Percentiles rank a stretch among this genome's conserved stretches.
Conservation (phyloP, 257 asterid genomes). For the Eustoma russellianum region DNA sequence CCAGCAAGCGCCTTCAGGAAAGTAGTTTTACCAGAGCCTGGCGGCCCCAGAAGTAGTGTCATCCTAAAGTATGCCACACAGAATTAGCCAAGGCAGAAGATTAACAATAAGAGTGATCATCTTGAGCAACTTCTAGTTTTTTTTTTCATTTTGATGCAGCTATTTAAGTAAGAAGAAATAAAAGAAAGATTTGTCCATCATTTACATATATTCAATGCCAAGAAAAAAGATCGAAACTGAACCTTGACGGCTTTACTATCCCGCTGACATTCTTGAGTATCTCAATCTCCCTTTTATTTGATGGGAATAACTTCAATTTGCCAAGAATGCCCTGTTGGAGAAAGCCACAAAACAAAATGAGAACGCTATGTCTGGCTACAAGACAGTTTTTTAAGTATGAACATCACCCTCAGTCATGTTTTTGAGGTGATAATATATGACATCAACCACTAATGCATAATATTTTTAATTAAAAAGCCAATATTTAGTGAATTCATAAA, state of each 20-base stretch:
- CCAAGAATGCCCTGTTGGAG: constrained; percentile 61
- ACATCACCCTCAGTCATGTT: too few species aligned
- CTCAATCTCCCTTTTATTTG: constrained; percentile 59
- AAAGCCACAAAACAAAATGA: background rate
- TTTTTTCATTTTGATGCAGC: too few species aligned
- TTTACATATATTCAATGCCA: too few species aligned
- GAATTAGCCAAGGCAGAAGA: background rate
- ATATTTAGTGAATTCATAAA: background rate
- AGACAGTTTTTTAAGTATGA: too few species aligned
- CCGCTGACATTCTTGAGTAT: constrained; percentile 74
- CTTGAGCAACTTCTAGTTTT: background rate
- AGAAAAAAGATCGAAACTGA: background rate
- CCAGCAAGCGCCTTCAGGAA: constrained; percentile 81
- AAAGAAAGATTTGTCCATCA: too few species aligned
- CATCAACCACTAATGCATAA: background rate
- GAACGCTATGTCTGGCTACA: too few species aligned
- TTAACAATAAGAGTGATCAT: too few species aligned
- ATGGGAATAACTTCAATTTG: constrained; percentile 60
- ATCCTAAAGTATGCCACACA: constrained; percentile 33
- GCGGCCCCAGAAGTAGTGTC: constrained; percentile 96
- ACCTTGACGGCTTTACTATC: constrained; percentile 81
- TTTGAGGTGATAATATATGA: too few species aligned
- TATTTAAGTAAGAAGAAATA: too few species aligned
- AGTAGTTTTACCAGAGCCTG: constrained; percentile 83
- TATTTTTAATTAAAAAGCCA: background rate